Conservation (phyloP, 2,329 filamentous ascomycete genomes). For the Cordyceps cicadae region DNA sequence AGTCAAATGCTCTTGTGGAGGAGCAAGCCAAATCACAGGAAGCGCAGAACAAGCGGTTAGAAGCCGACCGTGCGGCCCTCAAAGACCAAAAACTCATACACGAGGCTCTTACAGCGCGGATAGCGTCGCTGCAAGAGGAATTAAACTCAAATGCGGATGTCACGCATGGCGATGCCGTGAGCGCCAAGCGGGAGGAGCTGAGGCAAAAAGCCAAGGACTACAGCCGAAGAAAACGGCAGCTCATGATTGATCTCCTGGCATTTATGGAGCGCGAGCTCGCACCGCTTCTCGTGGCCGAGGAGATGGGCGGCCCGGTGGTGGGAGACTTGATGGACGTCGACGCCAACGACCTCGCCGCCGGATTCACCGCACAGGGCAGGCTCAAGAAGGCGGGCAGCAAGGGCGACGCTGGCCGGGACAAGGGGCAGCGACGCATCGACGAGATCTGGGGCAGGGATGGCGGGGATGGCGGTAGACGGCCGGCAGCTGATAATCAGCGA, state of each 20-base stretch:
- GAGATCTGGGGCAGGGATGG: constrained; percentile 48
- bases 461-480: constrained; percentile 15
- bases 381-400: constrained; percentile 33
- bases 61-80: constrained; percentile 41
- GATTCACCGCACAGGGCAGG: constrained; percentile 53
- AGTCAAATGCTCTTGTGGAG: constrained; percentile 53
- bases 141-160: constrained; percentile 49
- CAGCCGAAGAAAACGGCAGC: constrained; percentile 48
- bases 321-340: constrained; percentile 62
- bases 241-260: constrained; percentile 56
- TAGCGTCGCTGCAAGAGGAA: constrained; percentile 50
- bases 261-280: constrained; percentile 68
- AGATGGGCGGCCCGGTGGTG: constrained; percentile 73
- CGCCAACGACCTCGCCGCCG: constrained; percentile 49
- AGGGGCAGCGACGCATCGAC: constrained; percentile 52
- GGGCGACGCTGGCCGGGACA: constrained; percentile 34
- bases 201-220: constrained; percentile 51
- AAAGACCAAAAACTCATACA: constrained; percentile 49
- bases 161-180: constrained; percentile 51
- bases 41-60: constrained; percentile 37
- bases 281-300: constrained; percentile 71
- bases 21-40: constrained; percentile 35
- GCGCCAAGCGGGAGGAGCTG: constrained; percentile 54
- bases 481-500: not conserved
- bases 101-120: constrained; percentile 46